Evolutionary conservation across 2,329 filamentous ascomycete species (phyloP), one percentile per base, ranked within the genome.

Genomic region (Cryphonectria nitschkei): DNA sequence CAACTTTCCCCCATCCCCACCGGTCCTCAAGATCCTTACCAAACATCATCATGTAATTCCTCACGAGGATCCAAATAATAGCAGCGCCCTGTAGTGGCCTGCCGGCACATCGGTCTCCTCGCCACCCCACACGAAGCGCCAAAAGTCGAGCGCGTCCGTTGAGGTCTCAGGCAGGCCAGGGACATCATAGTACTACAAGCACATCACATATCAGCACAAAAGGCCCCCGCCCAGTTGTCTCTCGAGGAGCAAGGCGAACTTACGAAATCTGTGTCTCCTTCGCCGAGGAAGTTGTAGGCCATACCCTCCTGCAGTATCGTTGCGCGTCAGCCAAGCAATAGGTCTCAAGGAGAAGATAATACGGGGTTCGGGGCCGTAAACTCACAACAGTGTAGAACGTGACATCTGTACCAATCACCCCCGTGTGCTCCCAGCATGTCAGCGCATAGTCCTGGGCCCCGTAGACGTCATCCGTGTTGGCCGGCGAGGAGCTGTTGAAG

Each of bases 301-400:
- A 70, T 56, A 8, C 69, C 69, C 29, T 50, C 50, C 69, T 58
- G 3, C 3, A 19, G 61, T n/a, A 19, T 9, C 22, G 46, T 9
- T n/a, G 22, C 29, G 4, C 34, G n/a, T 58, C 56, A 41, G 66
- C 34, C 54, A 56, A 5, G 6, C 32, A 16, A 56, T 14, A 56
- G 22, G n/a, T 52, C n/a, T 29, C 6, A 16, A 26, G 7, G 6
- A 8, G 54, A 58, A 58, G 26, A 60, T 3, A 29, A 14, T 9
- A n/a, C 8, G 54, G 58, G 32, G 13, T 32, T 3, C 1, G 13
- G 13, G 6, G 8, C 26, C 8, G n/a, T 9, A 7, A 9, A 68
- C 69, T 68, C 37, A 71, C 69, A 19, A 72, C 39, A 6, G 70
- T 72, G 58, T 72, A 72, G 16, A 72, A 29, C 50, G 69, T 58